phyloP scores from a whole-genome alignment of 1,284 basidiomycete species.

The Ustilago shanxiensis region DNA sequence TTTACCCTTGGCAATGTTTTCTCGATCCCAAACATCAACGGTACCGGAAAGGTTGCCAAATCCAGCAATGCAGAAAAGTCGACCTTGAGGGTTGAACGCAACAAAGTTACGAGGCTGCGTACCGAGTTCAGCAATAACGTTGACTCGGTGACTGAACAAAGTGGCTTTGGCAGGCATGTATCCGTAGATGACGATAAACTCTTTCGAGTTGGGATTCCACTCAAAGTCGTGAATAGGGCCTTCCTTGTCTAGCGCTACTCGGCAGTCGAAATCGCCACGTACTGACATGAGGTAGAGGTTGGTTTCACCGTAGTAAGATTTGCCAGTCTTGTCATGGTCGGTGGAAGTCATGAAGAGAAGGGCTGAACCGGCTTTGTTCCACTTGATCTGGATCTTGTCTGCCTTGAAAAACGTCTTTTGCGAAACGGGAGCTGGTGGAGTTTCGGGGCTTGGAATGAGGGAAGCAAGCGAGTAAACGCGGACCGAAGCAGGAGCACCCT shows the following conservation, averaged over 20 bases:
- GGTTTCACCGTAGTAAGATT: constrained; percentile 98
- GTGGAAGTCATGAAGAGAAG: constrained; percentile 88
- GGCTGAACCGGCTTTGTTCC: constrained; percentile 86
- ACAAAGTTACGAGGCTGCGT: constrained; percentile 90
- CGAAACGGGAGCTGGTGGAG: constrained; percentile 73
- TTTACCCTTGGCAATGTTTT: constrained; percentile 79
- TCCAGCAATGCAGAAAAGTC: constrained; percentile 87
- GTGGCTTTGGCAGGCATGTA: constrained; percentile 96
- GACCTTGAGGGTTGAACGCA: constrained; percentile 93
- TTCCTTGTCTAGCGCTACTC: constrained; percentile 93
- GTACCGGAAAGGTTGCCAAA: constrained; percentile 97
- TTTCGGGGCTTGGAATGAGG: constrained; percentile 76
- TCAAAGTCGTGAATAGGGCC: constrained; percentile 96
- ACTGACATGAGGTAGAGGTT: constrained; percentile 92
- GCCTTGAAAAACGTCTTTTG: constrained; percentile 95
- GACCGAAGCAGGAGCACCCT: constrained; percentile 92
- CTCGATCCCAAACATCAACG: constrained; percentile 90
- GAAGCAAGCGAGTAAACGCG: constrained; percentile 83
- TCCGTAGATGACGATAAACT: constrained; percentile 95
- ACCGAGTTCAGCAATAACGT: constrained; percentile 90
- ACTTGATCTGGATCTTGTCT: constrained; percentile 92
- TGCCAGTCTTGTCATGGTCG: constrained; percentile 96
- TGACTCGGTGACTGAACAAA: constrained; percentile 90
- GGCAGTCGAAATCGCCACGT: constrained; percentile 95
- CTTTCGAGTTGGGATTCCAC: constrained; percentile 94